Evolutionary conservation across 2,329 filamentous ascomycete genomes (phyloP).

Genomic region (Ceratocystiopsis brevicomis): DNA sequence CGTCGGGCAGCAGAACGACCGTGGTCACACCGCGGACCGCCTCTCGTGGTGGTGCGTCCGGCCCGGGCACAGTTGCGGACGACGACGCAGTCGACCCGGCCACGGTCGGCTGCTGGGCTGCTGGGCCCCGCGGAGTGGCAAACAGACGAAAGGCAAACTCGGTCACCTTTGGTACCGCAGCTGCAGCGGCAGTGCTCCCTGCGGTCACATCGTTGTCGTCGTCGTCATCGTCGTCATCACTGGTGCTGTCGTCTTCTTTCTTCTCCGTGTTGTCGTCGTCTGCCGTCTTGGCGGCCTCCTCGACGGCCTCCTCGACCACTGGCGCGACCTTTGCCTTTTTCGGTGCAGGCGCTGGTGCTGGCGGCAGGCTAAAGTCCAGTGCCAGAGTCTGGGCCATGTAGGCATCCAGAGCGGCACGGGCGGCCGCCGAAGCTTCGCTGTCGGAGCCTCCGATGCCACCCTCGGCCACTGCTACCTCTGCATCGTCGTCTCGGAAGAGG

Average conservation of each 20-base stretch:
- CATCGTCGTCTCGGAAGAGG: background rate
- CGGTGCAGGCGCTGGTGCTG: background rate
- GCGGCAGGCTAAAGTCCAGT: background rate
- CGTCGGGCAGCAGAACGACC: constrained; percentile 27
- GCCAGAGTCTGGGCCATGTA: constrained; percentile 5
- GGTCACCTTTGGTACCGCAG: background rate
- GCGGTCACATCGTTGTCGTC: background rate
- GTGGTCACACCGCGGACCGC: too few species aligned
- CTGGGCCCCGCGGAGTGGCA: background rate
- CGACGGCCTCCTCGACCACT: background rate
- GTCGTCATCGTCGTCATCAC: background rate
- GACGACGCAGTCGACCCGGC: background rate
- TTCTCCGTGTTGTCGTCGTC: background rate
- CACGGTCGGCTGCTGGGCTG: too few species aligned
- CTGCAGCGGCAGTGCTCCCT: too few species aligned
- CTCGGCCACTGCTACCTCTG: background rate
- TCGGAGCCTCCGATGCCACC: background rate
- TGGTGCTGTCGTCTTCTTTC: background rate
- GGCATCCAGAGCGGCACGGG: constrained; percentile 7
- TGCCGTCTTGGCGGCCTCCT: background rate
- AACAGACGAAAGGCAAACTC: constrained; percentile 9
- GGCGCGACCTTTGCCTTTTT: too few species aligned
- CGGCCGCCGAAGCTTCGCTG: background rate
- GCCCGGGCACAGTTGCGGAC: background rate
- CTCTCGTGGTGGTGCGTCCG: background rate